These are phyloP conservation scores for Colletotrichum orchidophilum DNA, from an alignment of 2,329 filamentous ascomycete genomes.

Conservation along the genomic window DNA sequence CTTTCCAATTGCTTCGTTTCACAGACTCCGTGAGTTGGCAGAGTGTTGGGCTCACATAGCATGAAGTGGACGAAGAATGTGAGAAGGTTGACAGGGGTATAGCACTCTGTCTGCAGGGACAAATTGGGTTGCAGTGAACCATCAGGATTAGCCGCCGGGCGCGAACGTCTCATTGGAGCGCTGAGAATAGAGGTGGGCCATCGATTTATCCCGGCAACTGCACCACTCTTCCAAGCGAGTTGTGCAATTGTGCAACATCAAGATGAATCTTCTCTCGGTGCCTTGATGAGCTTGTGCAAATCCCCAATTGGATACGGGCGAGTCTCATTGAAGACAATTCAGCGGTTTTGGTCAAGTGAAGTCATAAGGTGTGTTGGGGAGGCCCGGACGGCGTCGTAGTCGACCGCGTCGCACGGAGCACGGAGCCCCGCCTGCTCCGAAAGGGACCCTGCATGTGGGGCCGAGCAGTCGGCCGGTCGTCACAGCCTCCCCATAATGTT, in stretches of 20 bases:
- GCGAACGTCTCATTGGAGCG: neutral
- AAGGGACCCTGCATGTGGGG: neutral
- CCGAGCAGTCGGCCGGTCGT: no score
- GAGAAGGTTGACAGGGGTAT: neutral
- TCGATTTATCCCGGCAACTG: neutral
- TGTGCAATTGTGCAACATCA: neutral
- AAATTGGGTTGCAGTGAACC: neutral
- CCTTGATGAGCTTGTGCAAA: neutral
- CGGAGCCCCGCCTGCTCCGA: neutral
- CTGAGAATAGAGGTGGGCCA: neutral
- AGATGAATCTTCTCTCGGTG: neutral
- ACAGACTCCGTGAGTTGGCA: neutral
- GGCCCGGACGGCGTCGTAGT: no score
- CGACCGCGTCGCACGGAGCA: neutral
- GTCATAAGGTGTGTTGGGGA: neutral
- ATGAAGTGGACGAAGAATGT: neutral
- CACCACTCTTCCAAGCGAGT: neutral
- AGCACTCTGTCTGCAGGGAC: neutral
- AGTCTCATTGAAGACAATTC: neutral
- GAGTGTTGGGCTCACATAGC: neutral
- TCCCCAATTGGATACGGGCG: neutral
- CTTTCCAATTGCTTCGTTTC: neutral
- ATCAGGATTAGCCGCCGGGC: constrained; percentile 25
- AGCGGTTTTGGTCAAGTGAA: neutral
- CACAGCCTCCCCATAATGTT: no score